phyloP scores from a whole-genome alignment of 306 rosid genomes.

The Cucumis hystrix region DNA sequence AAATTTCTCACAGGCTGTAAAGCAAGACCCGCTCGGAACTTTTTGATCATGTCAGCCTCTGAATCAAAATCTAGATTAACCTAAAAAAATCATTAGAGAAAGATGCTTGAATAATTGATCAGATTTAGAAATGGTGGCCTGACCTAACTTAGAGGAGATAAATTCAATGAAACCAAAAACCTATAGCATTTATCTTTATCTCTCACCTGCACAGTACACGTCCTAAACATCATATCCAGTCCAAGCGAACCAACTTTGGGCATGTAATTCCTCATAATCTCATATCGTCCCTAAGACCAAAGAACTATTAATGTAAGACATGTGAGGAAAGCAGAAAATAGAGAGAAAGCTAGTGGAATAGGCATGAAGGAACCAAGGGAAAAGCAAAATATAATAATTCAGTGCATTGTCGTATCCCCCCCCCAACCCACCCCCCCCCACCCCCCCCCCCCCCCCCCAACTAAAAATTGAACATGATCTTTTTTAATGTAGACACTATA shows the following conservation, averaged over 20 bases:
- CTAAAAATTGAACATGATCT: background rate
- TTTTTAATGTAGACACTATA: background rate
- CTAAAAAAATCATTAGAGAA: slow-evolving; percentile 19
- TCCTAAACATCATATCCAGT: slow-evolving; percentile 98
- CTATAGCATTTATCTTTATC: background rate
- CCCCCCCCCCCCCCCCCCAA: too few species aligned
- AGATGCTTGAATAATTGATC: background rate
- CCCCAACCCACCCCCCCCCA: too few species aligned
- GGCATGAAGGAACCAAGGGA: background rate
- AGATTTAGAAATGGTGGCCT: background rate
- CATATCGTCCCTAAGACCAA: slow-evolving; percentile 77
- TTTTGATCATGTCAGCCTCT: slow-evolving; percentile 89
- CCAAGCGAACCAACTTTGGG: slow-evolving; percentile 96
- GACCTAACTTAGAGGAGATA: background rate
- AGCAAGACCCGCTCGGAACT: slow-evolving; percentile 89
- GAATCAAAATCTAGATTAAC: slow-evolving; percentile 95
- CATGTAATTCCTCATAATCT: slow-evolving; percentile 91
- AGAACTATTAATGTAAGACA: slow-evolving; percentile 2
- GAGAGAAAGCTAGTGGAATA: background rate
- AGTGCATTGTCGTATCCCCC: background rate
- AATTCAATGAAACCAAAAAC: background rate
- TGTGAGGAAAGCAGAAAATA: background rate
- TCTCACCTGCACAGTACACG: slow-evolving; percentile 96
- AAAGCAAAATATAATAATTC: background rate
- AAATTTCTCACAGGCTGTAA: slow-evolving; percentile 81